Percentiles rank a stretch among this genome's conserved stretches.
phyloP scores from a whole-genome alignment of 2,329 filamentous ascomycete species.

The Alternaria angustiovoidea region DNA sequence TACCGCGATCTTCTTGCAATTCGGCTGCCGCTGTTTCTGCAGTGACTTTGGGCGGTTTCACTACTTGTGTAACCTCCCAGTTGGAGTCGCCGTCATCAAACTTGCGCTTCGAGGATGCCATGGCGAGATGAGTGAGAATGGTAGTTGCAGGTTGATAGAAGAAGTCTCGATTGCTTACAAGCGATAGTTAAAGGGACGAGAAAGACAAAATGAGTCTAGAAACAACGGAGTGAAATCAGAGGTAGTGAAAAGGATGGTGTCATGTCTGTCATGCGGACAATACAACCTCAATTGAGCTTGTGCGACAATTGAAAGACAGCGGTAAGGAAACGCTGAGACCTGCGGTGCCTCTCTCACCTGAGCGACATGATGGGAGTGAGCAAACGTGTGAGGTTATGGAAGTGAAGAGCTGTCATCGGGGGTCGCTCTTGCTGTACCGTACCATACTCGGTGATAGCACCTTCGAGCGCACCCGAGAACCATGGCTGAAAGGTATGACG shows the following conservation, averaged over 20 bases:
- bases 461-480: background rate
- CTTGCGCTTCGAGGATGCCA: background rate
- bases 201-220: background rate
- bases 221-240: background rate
- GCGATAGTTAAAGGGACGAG: background rate
- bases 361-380: background rate
- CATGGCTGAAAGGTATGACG: background rate
- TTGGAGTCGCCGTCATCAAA: background rate
- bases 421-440: slow-evolving; percentile 3
- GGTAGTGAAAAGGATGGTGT: background rate
- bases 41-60: background rate
- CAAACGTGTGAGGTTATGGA: slow-evolving; percentile 9
- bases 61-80: background rate
- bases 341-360: background rate
- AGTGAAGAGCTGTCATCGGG: slow-evolving; percentile 10
- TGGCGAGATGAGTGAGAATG: background rate
- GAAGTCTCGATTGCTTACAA: background rate
- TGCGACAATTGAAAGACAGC: background rate
- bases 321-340: too few species aligned
- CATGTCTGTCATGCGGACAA: slow-evolving; percentile 1
- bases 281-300: background rate
- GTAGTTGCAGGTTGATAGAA: background rate
- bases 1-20: background rate
- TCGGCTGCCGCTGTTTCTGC: background rate
- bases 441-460: background rate